Evolutionary conservation across 2,329 filamentous ascomycete genomes (phyloP).

Genomic region (Sclerotinia glacialis): DNA sequence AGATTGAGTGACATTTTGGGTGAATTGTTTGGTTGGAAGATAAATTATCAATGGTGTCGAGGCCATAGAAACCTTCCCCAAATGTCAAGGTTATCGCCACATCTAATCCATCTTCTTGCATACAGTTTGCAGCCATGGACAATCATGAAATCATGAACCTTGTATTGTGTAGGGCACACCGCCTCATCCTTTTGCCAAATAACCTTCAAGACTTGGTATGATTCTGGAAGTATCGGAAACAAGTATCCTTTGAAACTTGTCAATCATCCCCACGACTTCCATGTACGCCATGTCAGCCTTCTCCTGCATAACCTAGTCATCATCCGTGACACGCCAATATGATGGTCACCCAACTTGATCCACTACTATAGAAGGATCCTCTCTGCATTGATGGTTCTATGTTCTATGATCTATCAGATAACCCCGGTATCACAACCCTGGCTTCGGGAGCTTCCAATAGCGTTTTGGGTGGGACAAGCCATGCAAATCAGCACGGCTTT

Average conservation of each 20-base stretch:
- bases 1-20: not conserved
- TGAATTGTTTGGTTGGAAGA: not conserved
- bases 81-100: slow-evolving; percentile 9
- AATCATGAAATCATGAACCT: not conserved
- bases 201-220: not conserved
- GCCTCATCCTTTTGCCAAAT: not conserved
- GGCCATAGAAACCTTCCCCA: not conserved
- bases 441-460: slow-evolving; percentile 31
- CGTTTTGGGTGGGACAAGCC: slow-evolving; percentile 18
- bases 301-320: slow-evolving; percentile 3
- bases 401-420: slow-evolving; percentile 16
- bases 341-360: not conserved
- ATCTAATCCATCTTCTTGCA: not conserved
- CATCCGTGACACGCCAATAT: not conserved
- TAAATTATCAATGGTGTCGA: not conserved
- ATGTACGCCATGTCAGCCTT: slow-evolving; percentile 13
- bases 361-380: not conserved
- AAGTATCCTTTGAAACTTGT: slow-evolving; percentile 1
- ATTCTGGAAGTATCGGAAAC: slow-evolving; percentile 1
- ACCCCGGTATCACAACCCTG: slow-evolving; percentile 27
- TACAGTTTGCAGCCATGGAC: slow-evolving; percentile 10
- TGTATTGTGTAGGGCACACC: not conserved
- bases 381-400: slow-evolving; percentile 12
- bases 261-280: slow-evolving; percentile 12
- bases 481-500: slow-evolving; percentile 29